Evolutionary conservation across 768 basidiomycete genomes (phyloP).

Genomic region (Artomyces pyxidatus): DNA sequence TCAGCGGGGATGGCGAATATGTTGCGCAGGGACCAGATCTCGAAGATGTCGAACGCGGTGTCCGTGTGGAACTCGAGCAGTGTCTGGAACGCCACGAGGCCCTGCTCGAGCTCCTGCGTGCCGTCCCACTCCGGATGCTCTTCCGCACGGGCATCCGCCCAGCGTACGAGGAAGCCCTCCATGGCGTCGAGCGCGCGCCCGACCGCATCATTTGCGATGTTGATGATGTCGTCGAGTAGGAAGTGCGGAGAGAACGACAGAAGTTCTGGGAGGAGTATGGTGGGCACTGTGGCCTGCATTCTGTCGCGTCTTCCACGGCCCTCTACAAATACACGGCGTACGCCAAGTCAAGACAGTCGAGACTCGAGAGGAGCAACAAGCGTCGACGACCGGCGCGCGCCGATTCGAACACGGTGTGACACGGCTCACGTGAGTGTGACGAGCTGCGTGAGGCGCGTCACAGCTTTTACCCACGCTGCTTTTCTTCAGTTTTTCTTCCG

Average conservation of each 20-base stretch:
- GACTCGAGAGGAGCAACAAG: too few relatives aligned
- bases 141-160: slow-evolving; percentile 60
- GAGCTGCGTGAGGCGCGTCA: too few relatives aligned
- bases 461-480: too few relatives aligned
- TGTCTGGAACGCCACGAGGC: slow-evolving; percentile 80
- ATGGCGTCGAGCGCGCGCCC: slow-evolving; percentile 72
- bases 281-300: too few relatives aligned
- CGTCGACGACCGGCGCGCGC: too few relatives aligned
- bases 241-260: slow-evolving; percentile 81
- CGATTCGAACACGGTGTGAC: too few relatives aligned
- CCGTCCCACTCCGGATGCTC: slow-evolving; percentile 44
- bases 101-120: slow-evolving; percentile 68
- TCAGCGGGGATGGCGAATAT: slow-evolving; percentile 72
- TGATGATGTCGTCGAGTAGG: slow-evolving; percentile 80
- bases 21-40: slow-evolving; percentile 83
- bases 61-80: slow-evolving; percentile 84
- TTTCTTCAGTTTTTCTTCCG: too few relatives aligned
- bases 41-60: slow-evolving; percentile 86
- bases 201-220: slow-evolving; percentile 73
- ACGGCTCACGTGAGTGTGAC: too few relatives aligned
- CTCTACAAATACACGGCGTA: too few relatives aligned
- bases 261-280: slow-evolving; percentile 64
- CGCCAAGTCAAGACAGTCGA: too few relatives aligned
- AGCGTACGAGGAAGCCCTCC: slow-evolving; percentile 67
- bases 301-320: too few relatives aligned